Conservation (phyloP, 176 grass and related monocot species). For the Oryza longistaminata region DNA sequence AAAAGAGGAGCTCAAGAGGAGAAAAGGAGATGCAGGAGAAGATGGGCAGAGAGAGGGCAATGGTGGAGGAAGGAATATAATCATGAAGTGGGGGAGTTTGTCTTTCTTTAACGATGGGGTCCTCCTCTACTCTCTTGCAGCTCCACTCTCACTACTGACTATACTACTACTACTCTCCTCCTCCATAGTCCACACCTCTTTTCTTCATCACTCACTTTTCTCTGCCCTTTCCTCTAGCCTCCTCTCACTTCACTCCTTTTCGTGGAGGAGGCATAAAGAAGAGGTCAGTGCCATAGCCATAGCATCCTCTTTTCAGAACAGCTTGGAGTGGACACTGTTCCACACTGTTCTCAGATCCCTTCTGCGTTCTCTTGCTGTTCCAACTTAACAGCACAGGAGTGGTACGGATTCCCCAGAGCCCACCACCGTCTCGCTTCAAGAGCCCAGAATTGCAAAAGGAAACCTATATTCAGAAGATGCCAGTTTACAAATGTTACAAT, state of each 20-base stretch:
- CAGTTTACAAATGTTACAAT: constrained; percentile 2
- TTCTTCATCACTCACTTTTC: constrained; percentile 42
- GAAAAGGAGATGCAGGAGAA: constrained; percentile 39
- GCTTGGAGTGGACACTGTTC: constrained; percentile 31
- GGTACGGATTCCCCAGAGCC: constrained; percentile 30
- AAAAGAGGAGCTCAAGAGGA: background rate
- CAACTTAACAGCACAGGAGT: constrained; percentile 10
- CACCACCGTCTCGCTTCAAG: constrained; percentile 29
- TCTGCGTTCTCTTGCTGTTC: constrained; percentile 38
- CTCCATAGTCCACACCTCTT: constrained; percentile 15
- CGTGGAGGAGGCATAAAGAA: constrained; percentile 41
- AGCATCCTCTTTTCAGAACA: constrained; percentile 60
- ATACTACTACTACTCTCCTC: no score
- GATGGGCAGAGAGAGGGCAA: constrained; percentile 31
- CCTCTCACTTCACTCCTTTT: constrained; percentile 48
- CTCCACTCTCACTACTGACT: background rate
- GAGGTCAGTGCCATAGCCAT: constrained; percentile 28
- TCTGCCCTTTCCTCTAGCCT: background rate
- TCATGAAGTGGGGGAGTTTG: constrained; percentile 48
- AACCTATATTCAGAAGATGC: constrained; percentile 18
- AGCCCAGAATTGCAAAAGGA: constrained; percentile 32
- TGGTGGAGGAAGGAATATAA: constrained; percentile 65
- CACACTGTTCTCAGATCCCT: constrained; percentile 47
- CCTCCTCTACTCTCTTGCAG: constrained; percentile 4
- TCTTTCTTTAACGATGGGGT: constrained; percentile 51